phyloP scores from a whole-genome alignment of 129 eudicot genomes.

The Calendula officinalis region DNA sequence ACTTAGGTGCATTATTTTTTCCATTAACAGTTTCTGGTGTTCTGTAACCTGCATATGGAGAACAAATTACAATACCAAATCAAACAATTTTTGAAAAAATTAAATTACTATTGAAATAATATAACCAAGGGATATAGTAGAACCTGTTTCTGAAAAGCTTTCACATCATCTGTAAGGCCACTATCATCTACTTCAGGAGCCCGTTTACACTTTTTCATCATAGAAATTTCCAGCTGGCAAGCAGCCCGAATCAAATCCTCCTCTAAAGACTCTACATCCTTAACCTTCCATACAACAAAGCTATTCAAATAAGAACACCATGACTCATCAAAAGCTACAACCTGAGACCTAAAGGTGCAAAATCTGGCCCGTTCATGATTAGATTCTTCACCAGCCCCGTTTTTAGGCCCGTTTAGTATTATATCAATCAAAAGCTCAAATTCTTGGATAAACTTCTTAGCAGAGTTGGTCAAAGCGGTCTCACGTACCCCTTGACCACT shows the following conservation, averaged over 20 bases:
- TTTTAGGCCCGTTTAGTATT: conserved; percentile 49
- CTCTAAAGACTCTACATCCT: conserved; percentile 84
- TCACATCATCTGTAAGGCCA: conserved; percentile 75
- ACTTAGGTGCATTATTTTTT: conserved; percentile 68
- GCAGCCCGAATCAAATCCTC: conserved; percentile 96
- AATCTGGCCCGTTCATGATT: conserved; percentile 23
- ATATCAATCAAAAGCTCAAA: conserved; percentile 61
- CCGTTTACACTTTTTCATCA: conserved; percentile 79
- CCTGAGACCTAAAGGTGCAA: conserved; percentile 73
- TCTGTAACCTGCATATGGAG: conserved; percentile 56
- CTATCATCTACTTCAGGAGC: conserved; percentile 54
- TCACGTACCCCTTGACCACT: conserved; percentile 79
- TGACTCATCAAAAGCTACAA: conserved; percentile 77
- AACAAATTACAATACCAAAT: conserved; percentile 4
- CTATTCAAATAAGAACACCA: conserved; percentile 90
- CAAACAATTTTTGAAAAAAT: too few species aligned
- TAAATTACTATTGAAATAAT: not conserved
- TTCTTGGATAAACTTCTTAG: conserved; percentile 60
- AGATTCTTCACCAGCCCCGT: conserved; percentile 34
- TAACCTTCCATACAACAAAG: conserved; percentile 96
- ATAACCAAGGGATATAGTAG: conserved; percentile 7
- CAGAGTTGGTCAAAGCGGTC: conserved; percentile 58
- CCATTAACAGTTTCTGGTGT: conserved; percentile 80
- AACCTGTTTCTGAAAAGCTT: conserved; percentile 93
- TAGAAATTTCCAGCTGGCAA: conserved; percentile 85